Base-by-base conservation (phyloP, 768 basidiomycete species). In the Podaxis carcinomalis region DNA sequence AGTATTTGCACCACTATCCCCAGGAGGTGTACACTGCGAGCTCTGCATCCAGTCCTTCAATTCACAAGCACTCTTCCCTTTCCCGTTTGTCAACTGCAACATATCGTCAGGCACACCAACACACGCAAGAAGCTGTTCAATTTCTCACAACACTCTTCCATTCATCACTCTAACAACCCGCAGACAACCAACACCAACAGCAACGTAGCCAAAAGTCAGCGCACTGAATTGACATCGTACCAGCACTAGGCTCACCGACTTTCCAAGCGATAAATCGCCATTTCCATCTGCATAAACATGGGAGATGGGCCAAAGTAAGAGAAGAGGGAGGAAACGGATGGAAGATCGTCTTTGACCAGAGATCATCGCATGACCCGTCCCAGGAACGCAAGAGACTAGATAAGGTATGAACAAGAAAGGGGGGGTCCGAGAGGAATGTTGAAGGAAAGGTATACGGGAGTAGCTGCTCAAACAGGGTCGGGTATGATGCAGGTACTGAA, bases 291-390 rank as follows among this genome's bases (percentile, higher is more conserved):
- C 11, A 37, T 10, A 25, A n/a, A 19, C 21, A 35, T 51, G 28
- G 21, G 51, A 39, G 49, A 27, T 32, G 32, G 32, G 9, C 32
- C 32, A 32, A 32, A 32, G 32, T 7, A 32, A 59, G 49, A 51
- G 23, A 28, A 51, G 36, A n/a, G 37, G n/a, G 10, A 40, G 14
- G 19, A 47, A n/a, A 35, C 46, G 32, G 14, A 56, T 23, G 23
- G 49, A 51, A 14, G 13, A n/a, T 51, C 23, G 13, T 19, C 16
- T 59, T 25, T 37, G 47, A 19, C 42, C 21, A 23, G 44, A 9
- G 50, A 27, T 59, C 57, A 59, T 59, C 25, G 57, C 49, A 59
- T 59, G 49, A 28, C 47, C 56, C 4, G 37, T 11, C 19, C 7
- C 25, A n/a, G 39, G 36, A 47, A 16, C 21, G 56, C 5, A 50